Conservation (phyloP, 257 asterid genomes). For the Jaltomata sinuosa region DNA sequence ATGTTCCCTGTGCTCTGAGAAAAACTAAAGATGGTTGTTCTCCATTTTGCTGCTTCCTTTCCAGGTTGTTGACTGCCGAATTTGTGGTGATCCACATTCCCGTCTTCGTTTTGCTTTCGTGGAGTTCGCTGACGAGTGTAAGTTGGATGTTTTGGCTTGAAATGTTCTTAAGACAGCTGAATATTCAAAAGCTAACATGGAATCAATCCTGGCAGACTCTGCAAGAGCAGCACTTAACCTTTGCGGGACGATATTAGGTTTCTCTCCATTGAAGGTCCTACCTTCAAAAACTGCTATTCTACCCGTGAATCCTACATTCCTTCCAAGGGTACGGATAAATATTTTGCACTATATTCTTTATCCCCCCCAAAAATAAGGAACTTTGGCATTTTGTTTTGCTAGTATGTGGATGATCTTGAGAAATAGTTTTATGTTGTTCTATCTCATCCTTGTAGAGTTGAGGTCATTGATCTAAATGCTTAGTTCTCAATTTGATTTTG, state of each 20-base stretch:
- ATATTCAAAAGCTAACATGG: slow-evolving; percentile 9
- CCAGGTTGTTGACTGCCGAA: slow-evolving; percentile 96
- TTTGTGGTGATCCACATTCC: slow-evolving; percentile 97
- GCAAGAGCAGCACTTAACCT: slow-evolving; percentile 71
- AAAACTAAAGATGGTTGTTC: background rate
- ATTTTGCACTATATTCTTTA: background rate
- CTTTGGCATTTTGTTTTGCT: background rate
- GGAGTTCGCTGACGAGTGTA: slow-evolving; percentile 88
- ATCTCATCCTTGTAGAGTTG: background rate
- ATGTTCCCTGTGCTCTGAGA: background rate
- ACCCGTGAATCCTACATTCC: slow-evolving; percentile 92
- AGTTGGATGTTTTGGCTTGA: slow-evolving; percentile 13
- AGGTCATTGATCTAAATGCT: background rate
- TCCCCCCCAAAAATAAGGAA: background rate
- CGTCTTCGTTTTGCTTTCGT: slow-evolving; percentile 98
- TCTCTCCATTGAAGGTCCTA: slow-evolving; percentile 73
- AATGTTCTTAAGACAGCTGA: background rate
- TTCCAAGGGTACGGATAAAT: slow-evolving; percentile 66
- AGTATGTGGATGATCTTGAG: background rate
- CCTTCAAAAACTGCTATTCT: slow-evolving; percentile 97
- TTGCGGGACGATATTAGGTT: slow-evolving; percentile 62
- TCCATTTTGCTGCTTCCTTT: slow-evolving; percentile 3
- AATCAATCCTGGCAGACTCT: slow-evolving; percentile 43
- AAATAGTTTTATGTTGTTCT: background rate
- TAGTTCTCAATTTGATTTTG: background rate